Evolutionary conservation across 2,329 filamentous ascomycete genomes (phyloP).

Genomic region (Ceratocystis colombiana): DNA sequence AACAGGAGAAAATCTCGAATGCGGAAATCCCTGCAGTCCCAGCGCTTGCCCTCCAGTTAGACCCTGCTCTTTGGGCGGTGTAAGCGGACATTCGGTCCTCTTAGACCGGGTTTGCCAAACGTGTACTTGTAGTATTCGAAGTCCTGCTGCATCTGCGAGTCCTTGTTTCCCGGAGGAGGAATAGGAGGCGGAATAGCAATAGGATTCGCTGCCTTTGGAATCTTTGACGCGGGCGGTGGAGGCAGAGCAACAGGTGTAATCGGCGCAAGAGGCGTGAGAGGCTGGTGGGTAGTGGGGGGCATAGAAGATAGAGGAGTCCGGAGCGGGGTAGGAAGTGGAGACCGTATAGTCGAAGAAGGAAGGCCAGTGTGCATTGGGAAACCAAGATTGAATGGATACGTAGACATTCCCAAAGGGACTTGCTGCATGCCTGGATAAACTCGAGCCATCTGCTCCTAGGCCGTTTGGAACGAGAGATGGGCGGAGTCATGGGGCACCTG

Average conservation of each 20-base stretch:
- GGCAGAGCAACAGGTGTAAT: conserved; percentile 3
- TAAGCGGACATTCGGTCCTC: conserved; percentile 15
- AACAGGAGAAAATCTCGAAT: neutral
- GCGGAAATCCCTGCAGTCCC: no score
- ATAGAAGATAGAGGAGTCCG: neutral
- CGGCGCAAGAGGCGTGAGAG: conserved; percentile 11
- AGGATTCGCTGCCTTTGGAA: neutral
- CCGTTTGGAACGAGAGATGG: conserved; percentile 5
- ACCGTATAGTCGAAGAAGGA: conserved; percentile 1
- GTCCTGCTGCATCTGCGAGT: conserved; percentile 23
- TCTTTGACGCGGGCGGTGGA: neutral
- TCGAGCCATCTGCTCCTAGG: conserved; percentile 12
- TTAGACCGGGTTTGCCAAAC: conserved; percentile 15
- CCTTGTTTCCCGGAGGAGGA: conserved; percentile 23
- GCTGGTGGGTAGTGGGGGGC: neutral
- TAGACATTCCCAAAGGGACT: conserved; percentile 9
- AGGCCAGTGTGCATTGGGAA: neutral
- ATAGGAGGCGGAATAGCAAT: conserved; percentile 16
- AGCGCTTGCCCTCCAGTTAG: no score
- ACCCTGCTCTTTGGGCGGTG: neutral
- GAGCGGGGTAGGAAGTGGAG: neutral
- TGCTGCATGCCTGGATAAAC: conserved; percentile 12
- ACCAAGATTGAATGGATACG: conserved; percentile 6
- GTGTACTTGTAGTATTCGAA: conserved; percentile 25
- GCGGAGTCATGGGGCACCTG: neutral